A percentile compares a stretch with the other conserved stretches of the same genome.
Evolutionary conservation across 164 flowering plant species (phyloP).

Genomic region (Kingdonia uniflora): DNA sequence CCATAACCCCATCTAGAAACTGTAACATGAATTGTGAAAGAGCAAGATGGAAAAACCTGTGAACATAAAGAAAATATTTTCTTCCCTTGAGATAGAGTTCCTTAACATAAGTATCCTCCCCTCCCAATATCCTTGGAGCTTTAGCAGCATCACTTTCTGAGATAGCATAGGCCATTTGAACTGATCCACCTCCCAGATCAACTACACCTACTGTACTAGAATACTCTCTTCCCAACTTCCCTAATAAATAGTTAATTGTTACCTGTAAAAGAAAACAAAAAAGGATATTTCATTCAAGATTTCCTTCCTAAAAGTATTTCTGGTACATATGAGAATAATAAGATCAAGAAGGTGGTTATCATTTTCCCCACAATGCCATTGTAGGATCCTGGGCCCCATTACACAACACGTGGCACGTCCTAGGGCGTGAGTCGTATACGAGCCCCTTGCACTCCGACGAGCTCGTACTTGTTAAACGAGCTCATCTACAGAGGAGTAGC

Average conservation of each 20-base stretch:
- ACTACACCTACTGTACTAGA: conserved; percentile 82
- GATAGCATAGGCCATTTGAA: conserved; percentile 98
- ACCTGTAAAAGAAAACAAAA: conserved; percentile 35
- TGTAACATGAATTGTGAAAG: background rate
- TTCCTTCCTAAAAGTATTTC: background rate
- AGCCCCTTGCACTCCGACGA: too few species aligned
- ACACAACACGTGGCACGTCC: too few species aligned
- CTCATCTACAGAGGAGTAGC: too few species aligned
- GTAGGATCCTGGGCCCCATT: too few species aligned
- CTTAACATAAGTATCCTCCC: conserved; percentile 77
- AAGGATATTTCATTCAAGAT: conserved; percentile 2
- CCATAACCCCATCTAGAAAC: too few species aligned
- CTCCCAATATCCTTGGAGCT: conserved; percentile 54
- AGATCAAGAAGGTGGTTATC: too few species aligned
- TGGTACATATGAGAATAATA: conserved; percentile 1
- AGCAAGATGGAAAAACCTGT: conserved; percentile 45
- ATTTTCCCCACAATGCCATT: too few species aligned
- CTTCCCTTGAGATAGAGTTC: conserved; percentile 63
- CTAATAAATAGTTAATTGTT: conserved; percentile 75
- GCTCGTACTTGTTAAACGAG: too few species aligned
- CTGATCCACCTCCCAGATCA: conserved; percentile 99
- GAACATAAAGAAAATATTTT: conserved; percentile 79
- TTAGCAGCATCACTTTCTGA: conserved; percentile 65
- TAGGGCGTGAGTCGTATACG: too few species aligned
- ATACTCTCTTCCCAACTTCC: conserved; percentile 62